Evolutionary conservation across 352 stramenopile species (phyloP).

Genomic region (Pythium angustatum): DNA sequence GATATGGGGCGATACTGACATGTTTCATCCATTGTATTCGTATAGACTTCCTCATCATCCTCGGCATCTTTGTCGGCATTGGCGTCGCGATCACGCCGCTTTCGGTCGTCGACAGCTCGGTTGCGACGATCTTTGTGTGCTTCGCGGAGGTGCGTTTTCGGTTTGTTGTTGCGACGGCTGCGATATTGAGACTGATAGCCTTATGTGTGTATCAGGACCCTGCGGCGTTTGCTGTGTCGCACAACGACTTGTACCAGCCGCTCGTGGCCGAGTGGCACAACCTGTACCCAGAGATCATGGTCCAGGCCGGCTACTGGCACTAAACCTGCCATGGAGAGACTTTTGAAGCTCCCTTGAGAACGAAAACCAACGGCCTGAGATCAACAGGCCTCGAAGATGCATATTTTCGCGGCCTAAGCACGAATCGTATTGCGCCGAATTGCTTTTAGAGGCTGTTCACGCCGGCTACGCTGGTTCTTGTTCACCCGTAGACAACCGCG

Average conservation of each 20-base stretch:
- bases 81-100: constrained; percentile 89
- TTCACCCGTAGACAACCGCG: constrained; percentile 9
- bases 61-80: constrained; percentile 90
- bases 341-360: no score
- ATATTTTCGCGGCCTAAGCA: no score
- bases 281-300: constrained; percentile 87
- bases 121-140: constrained; percentile 96
- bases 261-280: constrained; percentile 89
- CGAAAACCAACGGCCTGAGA: no score
- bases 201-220: constrained; percentile 43
- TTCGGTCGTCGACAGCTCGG: constrained; percentile 92
- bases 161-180: not conserved
- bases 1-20: not conserved
- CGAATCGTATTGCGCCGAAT: no score
- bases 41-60: constrained; percentile 63
- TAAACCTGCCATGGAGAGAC: no score
- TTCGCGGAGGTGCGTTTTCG: constrained; percentile 85
- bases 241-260: constrained; percentile 81
- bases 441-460: no score
- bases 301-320: constrained; percentile 84
- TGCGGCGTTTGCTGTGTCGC: constrained; percentile 71
- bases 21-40: constrained; percentile 3
- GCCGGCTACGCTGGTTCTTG: no score
- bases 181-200: not conserved
- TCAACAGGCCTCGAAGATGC: no score